Evolutionary conservation across 495 filamentous ascomycete genomes (phyloP).

Genomic region (Ascobolus immersus): DNA sequence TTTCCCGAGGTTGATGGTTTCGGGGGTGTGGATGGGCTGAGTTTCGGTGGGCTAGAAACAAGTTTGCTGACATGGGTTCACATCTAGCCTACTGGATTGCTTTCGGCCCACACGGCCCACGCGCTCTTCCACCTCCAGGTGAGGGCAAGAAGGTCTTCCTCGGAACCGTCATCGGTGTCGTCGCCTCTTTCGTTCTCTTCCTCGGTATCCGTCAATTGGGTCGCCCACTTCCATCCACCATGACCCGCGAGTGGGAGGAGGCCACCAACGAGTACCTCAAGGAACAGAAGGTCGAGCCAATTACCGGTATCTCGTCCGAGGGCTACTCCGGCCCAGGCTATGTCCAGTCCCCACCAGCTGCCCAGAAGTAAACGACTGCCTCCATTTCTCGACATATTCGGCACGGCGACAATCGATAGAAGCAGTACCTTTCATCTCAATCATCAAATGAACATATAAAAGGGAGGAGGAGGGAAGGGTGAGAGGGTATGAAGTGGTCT

Average conservation of each 20-base stretch:
- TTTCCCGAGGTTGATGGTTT: no score
- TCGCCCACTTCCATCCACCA: conserved; percentile 47
- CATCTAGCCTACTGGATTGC: conserved; percentile 86
- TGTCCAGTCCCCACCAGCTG: conserved; percentile 42
- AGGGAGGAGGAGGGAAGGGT: no score
- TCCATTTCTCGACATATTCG: no score
- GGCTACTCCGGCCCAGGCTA: conserved; percentile 58
- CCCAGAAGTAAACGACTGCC: conserved; percentile 7
- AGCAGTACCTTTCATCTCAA: no score
- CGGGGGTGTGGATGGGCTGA: no score
- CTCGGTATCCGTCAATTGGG: conserved; percentile 35
- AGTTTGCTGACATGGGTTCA: conserved; percentile 2
- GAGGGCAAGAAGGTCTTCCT: conserved; percentile 48
- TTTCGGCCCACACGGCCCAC: conserved; percentile 85
- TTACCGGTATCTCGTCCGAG: conserved; percentile 61
- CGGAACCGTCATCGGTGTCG: conserved; percentile 39
- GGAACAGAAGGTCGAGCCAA: conserved; percentile 77
- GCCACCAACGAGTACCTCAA: conserved; percentile 70
- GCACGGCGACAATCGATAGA: no score
- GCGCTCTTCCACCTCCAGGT: conserved; percentile 51
- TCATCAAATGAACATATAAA: no score
- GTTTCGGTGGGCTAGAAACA: conserved; percentile 1
- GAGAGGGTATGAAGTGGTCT: no score
- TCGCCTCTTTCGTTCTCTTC: conserved; percentile 38
- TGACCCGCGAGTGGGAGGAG: conserved; percentile 91